Percentiles rank a stretch among this genome's conserved stretches.
These are phyloP conservation scores for Chrysoporthe cubensis DNA, from an alignment of 2,329 filamentous ascomycete species.

Conservation along the genomic window DNA sequence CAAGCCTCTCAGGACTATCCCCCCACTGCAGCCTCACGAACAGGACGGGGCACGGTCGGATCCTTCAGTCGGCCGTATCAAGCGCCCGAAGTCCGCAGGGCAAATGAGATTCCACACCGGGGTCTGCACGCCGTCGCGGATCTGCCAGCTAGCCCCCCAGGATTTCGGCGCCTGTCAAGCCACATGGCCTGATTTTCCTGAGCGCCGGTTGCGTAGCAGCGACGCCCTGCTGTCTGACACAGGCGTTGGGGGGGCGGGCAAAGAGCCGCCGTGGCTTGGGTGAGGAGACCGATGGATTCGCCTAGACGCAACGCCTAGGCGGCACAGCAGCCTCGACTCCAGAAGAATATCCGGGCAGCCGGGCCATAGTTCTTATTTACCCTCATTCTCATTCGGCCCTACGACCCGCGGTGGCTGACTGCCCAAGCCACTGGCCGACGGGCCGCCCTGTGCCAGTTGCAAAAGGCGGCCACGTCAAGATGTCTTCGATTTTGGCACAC, in stretches of 20 bases:
- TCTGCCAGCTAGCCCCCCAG: background rate
- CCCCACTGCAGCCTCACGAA: too few species aligned
- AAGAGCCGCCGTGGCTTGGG: background rate
- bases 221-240: background rate
- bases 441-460: background rate
- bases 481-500: constrained; percentile 5
- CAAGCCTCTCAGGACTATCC: too few species aligned
- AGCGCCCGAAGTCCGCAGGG: too few species aligned
- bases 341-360: background rate
- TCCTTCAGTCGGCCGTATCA: too few species aligned
- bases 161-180: background rate
- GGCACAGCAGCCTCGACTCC: too few species aligned
- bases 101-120: too few species aligned
- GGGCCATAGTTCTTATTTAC: background rate
- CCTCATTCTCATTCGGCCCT: background rate
- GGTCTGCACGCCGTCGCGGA: too few species aligned
- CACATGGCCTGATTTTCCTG: background rate
- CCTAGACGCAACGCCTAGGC: background rate
- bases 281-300: background rate
- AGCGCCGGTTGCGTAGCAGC: background rate
- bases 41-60: too few species aligned
- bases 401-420: background rate
- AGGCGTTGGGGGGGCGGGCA: background rate
- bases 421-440: background rate
- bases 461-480: background rate